A percentile compares a stretch with the other conserved stretches of the same genome.
Evolutionary conservation across 495 filamentous ascomycete species (phyloP).

Genomic region (Sabuloglossum arenarium): DNA sequence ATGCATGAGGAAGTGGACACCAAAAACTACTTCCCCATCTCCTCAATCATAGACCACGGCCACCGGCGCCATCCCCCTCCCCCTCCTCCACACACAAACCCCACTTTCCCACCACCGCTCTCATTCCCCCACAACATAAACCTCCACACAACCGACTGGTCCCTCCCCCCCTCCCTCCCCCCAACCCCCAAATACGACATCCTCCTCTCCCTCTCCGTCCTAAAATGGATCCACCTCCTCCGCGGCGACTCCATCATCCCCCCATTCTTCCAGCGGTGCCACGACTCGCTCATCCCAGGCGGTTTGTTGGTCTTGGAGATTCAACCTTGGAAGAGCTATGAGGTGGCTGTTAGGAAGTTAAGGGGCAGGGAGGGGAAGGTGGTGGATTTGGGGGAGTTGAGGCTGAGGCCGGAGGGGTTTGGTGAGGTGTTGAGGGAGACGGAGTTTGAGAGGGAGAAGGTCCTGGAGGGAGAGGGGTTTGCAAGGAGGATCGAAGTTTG

Average conservation of each 20-base stretch:
- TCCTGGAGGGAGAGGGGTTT: conserved; percentile 33
- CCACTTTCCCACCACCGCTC: background rate
- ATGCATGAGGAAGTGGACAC: background rate
- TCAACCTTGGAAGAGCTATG: conserved; percentile 20
- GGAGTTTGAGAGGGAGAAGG: background rate
- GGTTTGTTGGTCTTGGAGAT: conserved; percentile 20
- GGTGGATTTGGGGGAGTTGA: conserved; percentile 2
- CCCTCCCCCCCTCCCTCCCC: conserved; percentile 6
- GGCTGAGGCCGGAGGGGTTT: conserved; percentile 11
- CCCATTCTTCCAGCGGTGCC: conserved; percentile 15
- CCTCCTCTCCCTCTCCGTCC: conserved; percentile 19
- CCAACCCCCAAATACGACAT: conserved; percentile 12
- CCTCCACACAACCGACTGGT: conserved; percentile 16
- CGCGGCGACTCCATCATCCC: conserved; percentile 15
- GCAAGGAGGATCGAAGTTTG: conserved; percentile 42
- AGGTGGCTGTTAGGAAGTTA: conserved; percentile 16
- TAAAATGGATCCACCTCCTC: conserved; percentile 22
- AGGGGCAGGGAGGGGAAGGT: background rate
- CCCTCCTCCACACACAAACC: background rate
- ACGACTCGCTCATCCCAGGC: conserved; percentile 10
- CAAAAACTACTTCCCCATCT: conserved; percentile 19
- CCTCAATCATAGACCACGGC: conserved; percentile 16
- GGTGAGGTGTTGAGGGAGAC: conserved; percentile 3
- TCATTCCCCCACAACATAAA: conserved; percentile 12
- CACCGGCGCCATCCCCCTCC: conserved; percentile 9